Percentiles rank a stretch among this genome's conserved stretches.
These are phyloP conservation scores for Pleurotus platypus DNA, from an alignment of 768 basidiomycete species.

Conservation along the genomic window DNA sequence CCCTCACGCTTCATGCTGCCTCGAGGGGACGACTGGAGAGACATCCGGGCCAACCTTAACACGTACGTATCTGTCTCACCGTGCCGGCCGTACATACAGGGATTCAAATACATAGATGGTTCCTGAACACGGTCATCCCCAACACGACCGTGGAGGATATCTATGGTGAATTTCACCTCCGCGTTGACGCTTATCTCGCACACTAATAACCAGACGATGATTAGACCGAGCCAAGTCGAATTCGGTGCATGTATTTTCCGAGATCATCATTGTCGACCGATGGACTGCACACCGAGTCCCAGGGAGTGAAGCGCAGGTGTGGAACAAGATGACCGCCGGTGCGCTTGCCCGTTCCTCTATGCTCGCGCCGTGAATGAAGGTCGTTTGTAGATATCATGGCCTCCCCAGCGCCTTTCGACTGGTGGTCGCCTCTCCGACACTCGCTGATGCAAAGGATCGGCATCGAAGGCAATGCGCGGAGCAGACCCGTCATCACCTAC, in stretches of 20 bases:
- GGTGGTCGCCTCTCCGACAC: constrained; percentile 1
- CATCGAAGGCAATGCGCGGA: background rate
- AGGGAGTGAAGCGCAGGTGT: constrained; percentile 1
- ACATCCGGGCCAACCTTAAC: background rate
- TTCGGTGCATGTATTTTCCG: background rate
- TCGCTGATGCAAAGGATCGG: constrained; percentile 4
- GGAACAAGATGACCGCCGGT: constrained; percentile 9
- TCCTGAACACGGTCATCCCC: constrained; percentile 2
- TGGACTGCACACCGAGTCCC: constrained; percentile 1
- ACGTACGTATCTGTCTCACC: background rate
- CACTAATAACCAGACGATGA: background rate
- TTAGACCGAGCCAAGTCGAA: constrained; percentile 4
- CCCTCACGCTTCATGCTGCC: background rate
- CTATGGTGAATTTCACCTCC: background rate
- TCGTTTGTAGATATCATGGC: background rate
- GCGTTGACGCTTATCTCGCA: background rate
- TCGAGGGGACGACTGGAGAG: constrained; percentile 5
- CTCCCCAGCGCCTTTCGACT: constrained; percentile 2
- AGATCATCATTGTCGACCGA: constrained; percentile 3
- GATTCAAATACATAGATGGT: background rate
- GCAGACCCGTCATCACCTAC: constrained; percentile 1
- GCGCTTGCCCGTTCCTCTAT: background rate
- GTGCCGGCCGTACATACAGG: too few relatives aligned
- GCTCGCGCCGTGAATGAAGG: background rate
- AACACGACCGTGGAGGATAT: background rate